Percentiles rank a stretch among this genome's conserved stretches.
Conservation (phyloP, 2,329 filamentous ascomycete species). For the Aspergillus aculeatinus region DNA sequence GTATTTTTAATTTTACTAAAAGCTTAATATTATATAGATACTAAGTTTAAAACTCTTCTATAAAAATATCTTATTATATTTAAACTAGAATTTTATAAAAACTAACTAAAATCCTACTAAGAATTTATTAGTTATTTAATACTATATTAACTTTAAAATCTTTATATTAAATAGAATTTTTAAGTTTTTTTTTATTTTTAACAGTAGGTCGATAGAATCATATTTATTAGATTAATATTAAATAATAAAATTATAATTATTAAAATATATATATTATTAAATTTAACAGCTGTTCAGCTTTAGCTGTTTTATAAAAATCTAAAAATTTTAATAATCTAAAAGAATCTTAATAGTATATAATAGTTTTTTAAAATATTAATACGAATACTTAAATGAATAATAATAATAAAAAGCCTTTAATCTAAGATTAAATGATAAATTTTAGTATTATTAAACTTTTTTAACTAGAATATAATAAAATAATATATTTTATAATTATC, state of each 20-base stretch:
- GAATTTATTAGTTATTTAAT: no score
- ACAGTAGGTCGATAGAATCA: background rate
- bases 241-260: background rate
- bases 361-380: no score
- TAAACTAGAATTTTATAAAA: background rate
- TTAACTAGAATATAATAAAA: no score
- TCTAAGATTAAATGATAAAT: no score
- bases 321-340: no score
- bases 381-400: no score
- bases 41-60: background rate
- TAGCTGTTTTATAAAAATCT: background rate
- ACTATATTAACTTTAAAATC: background rate
- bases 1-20: background rate
- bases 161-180: background rate
- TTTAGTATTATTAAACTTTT: no score
- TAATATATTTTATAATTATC: no score
- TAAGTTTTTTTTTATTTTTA: no score
- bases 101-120: no score
- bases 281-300: background rate
- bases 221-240: background rate
- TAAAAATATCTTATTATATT: background rate
- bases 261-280: background rate
- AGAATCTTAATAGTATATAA: no score
- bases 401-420: no score
- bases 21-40: background rate